Conservation (phyloP, 495 filamentous ascomycete genomes). For the Lichenothelia convexa region DNA sequence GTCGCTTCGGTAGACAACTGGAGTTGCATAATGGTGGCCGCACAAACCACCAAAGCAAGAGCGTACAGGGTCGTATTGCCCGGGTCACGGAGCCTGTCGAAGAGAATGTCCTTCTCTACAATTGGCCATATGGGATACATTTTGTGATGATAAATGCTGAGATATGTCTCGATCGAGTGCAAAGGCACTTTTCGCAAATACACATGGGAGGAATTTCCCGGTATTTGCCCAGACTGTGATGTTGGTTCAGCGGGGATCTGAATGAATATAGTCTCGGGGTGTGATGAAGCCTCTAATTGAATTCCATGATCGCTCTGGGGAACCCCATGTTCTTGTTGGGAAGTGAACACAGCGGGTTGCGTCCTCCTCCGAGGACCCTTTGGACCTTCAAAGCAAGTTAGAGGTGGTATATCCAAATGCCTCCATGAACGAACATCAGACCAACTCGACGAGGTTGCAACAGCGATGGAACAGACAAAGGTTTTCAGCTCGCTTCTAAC, state of each 20-base stretch:
- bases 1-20: conserved; percentile 13
- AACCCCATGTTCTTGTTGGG: conserved; percentile 5
- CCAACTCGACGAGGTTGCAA: too few relatives aligned
- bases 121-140: conserved; percentile 33
- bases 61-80: conserved; percentile 19
- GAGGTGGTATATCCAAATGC: too few relatives aligned
- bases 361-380: conserved; percentile 9
- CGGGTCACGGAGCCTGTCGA: conserved; percentile 16
- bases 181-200: conserved; percentile 1
- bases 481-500: too few relatives aligned
- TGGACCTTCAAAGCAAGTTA: too few relatives aligned
- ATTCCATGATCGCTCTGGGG: too few relatives aligned
- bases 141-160: conserved; percentile 26
- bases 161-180: conserved; percentile 1
- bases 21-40: conserved; percentile 28
- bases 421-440: too few relatives aligned
- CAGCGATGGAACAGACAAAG: too few relatives aligned
- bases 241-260: too few relatives aligned
- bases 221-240: too few relatives aligned
- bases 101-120: conserved; percentile 24
- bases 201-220: too few relatives aligned
- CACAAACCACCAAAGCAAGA: conserved; percentile 25
- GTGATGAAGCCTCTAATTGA: too few relatives aligned
- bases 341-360: conserved; percentile 4
- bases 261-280: too few relatives aligned